These are phyloP conservation scores for Syzygium jambos DNA, from an alignment of 345 rosid genomes.

Conservation along the genomic window DNA sequence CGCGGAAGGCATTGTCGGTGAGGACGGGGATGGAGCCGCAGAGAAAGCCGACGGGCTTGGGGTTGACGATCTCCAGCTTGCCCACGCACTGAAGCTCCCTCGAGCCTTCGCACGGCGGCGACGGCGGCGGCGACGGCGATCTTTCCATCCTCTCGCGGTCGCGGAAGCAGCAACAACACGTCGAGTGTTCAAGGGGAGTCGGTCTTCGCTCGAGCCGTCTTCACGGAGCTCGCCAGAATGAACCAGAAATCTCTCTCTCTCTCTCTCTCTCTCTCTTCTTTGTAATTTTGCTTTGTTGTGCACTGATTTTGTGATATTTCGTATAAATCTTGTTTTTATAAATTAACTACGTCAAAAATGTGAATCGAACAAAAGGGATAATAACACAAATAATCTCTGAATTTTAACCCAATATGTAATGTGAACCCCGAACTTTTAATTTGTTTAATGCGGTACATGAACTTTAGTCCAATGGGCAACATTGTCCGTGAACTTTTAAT, in stretches of 20 bases:
- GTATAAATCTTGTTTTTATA: too few relatives aligned
- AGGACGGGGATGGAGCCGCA: conserved; percentile 90
- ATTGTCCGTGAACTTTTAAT: not conserved
- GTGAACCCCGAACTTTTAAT: not conserved
- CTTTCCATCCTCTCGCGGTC: conserved; percentile 25
- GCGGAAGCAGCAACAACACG: not conserved
- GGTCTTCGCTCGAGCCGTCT: not conserved
- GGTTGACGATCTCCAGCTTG: conserved; percentile 56
- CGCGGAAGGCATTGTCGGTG: conserved; percentile 61
- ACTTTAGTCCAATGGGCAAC: too few relatives aligned
- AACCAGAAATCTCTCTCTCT: not conserved
- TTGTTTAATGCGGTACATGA: too few relatives aligned
- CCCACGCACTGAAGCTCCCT: conserved; percentile 77
- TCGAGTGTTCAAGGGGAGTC: not conserved
- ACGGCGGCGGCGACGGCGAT: not conserved
- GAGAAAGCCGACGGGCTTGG: conserved; percentile 77
- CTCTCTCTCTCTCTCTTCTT: not conserved
- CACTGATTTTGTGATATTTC: too few relatives aligned
- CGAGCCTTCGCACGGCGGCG: conserved; percentile 23
- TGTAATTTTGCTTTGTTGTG: too few relatives aligned
- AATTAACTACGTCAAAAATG: too few relatives aligned
- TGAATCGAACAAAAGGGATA: too few relatives aligned
- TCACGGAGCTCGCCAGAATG: not conserved
- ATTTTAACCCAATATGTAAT: rapidly evolving
- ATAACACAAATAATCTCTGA: not conserved